Percentiles rank a stretch among this genome's conserved stretches.
phyloP scores from a whole-genome alignment of 2,329 filamentous ascomycete genomes.

The Cladosporium sp. region DNA sequence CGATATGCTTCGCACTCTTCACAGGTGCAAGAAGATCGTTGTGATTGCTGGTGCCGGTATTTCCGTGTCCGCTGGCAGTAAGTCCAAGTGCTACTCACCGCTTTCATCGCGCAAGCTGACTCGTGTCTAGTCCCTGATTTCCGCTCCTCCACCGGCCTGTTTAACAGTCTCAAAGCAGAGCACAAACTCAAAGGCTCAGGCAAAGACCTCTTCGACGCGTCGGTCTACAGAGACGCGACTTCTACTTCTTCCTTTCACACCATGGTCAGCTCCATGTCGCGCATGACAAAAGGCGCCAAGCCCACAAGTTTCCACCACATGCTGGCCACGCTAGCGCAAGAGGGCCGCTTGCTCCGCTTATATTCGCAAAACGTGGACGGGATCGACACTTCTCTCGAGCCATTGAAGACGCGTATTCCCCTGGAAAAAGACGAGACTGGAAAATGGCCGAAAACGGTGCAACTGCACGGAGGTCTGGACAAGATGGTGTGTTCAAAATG shows the following conservation, averaged over 20 bases:
- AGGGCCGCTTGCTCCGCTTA: slow-evolving; percentile 80
- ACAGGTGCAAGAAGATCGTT: slow-evolving; percentile 92
- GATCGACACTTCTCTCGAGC: slow-evolving; percentile 78
- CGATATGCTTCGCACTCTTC: slow-evolving; percentile 67
- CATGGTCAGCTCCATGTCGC: slow-evolving; percentile 88
- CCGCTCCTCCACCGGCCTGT: slow-evolving; percentile 84
- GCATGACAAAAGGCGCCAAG: slow-evolving; percentile 69
- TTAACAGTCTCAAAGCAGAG: slow-evolving; percentile 76
- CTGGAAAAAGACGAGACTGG: slow-evolving; percentile 66
- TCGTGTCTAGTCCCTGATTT: slow-evolving; percentile 76
- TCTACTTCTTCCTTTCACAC: slow-evolving; percentile 90
- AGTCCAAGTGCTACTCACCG: slow-evolving; percentile 37
- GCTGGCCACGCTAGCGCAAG: slow-evolving; percentile 80
- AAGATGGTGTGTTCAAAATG: slow-evolving; percentile 99
- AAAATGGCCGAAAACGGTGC: slow-evolving; percentile 90
- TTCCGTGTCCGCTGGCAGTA: slow-evolving; percentile 90
- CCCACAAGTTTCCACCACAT: slow-evolving; percentile 92
- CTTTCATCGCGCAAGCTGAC: slow-evolving; percentile 19
- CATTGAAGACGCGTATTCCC: slow-evolving; percentile 75
- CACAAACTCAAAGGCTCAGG: slow-evolving; percentile 91
- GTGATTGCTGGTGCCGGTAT: slow-evolving; percentile 96
- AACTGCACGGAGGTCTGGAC: slow-evolving; percentile 87
- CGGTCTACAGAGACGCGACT: slow-evolving; percentile 88
- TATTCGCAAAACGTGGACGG: slow-evolving; percentile 98
- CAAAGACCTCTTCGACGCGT: slow-evolving; percentile 94